Evolutionary conservation across 2,329 filamentous ascomycete species (phyloP), one percentile per base, ranked within the genome.

Genomic region (Gyromitra esculenta): DNA sequence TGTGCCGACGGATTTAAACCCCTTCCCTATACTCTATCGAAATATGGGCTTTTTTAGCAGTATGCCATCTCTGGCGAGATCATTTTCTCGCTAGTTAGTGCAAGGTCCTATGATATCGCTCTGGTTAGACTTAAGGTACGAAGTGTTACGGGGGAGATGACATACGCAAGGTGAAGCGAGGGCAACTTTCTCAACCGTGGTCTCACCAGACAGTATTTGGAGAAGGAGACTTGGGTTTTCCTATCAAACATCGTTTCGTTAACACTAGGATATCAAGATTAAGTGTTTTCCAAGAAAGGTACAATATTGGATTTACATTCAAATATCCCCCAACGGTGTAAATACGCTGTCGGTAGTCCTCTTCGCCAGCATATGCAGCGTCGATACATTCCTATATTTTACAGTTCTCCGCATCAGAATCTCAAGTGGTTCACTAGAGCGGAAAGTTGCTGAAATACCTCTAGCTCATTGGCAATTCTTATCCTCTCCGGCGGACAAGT

Each of bases 311-410:
- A 39, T 2, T 62, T 62, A 76, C 75, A 64, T 54, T 75, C 31
- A 77, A 31, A 52, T 62, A 76, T 8, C 75, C 75, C 7, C 75
- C 75, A 21, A 77, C 43, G 3, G 8, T 41, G 54, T 77, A 77
- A 6, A 77, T 70, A 54, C 75, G 59, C 37, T 75, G 72, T 15
- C 75, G 65, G 50, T 77, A 77, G 62, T 77, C 75, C 41, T 66
- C 72, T 39, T 67, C 65, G 4, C 72, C 72, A 8, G 64, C 15
- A 60, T 75, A 77, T 43, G 75, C 75, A 6, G 72, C 66, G 11
- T 77, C 75, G 15, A 77, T 77, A 6, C 65, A 69, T 11, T 63
- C 66, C 71, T 74, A 25, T 63, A n/a, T 41, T 63, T 60, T 13
- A 31, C 18, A n/a, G 39, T 8, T 37, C 13, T 13, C 5, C 2